Conservation (phyloP, 176 grass and related monocot genomes). For the Olyra latifolia region DNA sequence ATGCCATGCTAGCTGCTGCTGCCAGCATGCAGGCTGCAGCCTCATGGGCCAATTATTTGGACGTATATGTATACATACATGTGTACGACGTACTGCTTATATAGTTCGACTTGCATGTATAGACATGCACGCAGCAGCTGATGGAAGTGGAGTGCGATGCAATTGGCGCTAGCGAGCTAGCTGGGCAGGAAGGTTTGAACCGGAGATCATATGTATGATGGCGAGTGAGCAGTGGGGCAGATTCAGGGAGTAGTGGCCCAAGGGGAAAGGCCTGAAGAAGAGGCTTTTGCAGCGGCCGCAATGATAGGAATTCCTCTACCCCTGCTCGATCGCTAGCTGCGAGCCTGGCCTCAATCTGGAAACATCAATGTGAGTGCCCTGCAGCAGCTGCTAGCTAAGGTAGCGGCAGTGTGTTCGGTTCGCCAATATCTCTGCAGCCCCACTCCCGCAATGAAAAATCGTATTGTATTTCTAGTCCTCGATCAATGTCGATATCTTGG, state of each 20-base stretch:
- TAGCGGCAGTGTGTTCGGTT: conserved; percentile 38
- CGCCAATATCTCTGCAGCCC: conserved; percentile 41
- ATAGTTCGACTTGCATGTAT: not conserved
- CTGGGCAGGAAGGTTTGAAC: conserved; percentile 1
- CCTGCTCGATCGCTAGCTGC: not conserved
- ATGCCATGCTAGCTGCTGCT: not conserved
- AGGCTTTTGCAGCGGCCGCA: conserved; percentile 52
- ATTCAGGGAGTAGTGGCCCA: not conserved
- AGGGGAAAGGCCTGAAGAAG: conserved; percentile 37
- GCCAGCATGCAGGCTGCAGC: not conserved
- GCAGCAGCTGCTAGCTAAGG: conserved; percentile 20
- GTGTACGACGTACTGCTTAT: not conserved
- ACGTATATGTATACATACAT: not conserved
- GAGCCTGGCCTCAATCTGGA: not conserved
- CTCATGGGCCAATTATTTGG: conserved; percentile 24
- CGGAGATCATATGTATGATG: not conserved
- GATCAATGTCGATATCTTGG: not conserved
- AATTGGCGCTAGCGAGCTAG: not conserved
- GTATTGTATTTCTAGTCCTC: not conserved
- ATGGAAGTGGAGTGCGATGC: not conserved
- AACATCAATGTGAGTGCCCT: conserved; percentile 47
- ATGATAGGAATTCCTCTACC: conserved; percentile 28
- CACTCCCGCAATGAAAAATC: conserved; percentile 9
- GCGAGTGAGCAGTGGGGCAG: not conserved
- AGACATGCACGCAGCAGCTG: not conserved